phyloP scores from a whole-genome alignment of 2,329 filamentous ascomycete genomes.

The Colletotrichum sp. region DNA sequence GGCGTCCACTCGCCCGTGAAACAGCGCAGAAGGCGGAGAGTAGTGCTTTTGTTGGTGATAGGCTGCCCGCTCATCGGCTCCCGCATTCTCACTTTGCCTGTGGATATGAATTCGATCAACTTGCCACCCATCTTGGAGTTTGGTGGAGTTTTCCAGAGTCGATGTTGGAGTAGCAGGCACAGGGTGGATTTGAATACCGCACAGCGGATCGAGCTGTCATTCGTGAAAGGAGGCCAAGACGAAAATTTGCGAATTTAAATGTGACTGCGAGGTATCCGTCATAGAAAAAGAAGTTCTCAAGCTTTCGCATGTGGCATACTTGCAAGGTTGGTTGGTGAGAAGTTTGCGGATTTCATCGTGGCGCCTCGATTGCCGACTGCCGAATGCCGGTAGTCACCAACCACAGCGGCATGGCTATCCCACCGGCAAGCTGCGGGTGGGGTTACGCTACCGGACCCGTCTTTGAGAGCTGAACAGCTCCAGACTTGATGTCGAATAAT shows the following conservation, averaged over 20 bases:
- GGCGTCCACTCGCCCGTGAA: constrained; percentile 24
- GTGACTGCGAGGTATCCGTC: background rate
- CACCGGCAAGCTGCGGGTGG: background rate
- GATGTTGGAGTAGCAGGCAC: background rate
- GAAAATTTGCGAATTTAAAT: background rate
- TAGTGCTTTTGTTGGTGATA: constrained; percentile 19
- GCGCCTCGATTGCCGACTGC: background rate
- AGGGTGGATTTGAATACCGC: background rate
- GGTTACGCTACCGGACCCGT: background rate
- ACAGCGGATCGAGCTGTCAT: accelerated
- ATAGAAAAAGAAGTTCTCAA: background rate
- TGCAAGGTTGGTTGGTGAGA: background rate
- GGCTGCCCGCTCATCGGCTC: constrained; percentile 22
- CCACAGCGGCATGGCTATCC: background rate
- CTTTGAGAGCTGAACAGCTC: background rate
- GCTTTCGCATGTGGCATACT: background rate
- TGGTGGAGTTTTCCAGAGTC: background rate
- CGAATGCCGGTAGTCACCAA: background rate
- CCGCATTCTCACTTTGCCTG: constrained; percentile 23
- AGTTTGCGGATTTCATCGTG: background rate
- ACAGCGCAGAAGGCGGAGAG: constrained; percentile 24
- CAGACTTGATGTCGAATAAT: accelerated
- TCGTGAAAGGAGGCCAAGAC: background rate
- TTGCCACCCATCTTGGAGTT: background rate
- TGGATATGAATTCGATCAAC: constrained; percentile 22